phyloP scores from a whole-genome alignment of 495 filamentous ascomycete genomes.

The Geopyxis carbonaria region DNA sequence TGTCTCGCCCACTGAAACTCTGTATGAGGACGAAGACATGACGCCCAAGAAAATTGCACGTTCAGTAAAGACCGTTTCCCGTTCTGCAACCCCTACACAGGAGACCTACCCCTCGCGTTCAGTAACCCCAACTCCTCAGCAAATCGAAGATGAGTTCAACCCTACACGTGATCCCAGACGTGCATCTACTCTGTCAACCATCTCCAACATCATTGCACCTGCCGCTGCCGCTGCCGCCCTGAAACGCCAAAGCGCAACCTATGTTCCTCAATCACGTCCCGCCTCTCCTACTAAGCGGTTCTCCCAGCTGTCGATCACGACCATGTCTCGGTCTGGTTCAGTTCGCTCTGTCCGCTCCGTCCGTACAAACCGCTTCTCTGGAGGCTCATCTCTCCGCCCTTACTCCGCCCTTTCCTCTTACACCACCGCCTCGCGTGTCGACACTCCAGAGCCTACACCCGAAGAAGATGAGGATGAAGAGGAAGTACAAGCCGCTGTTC shows the following conservation, averaged over 20 bases:
- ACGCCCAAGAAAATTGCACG: background rate
- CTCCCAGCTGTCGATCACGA: background rate
- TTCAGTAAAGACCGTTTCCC: background rate
- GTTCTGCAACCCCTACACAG: background rate
- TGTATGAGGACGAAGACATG: background rate
- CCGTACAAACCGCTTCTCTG: constrained; percentile 1
- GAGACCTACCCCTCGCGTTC: background rate
- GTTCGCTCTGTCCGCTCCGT: background rate
- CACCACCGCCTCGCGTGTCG: background rate
- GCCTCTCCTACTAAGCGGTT: constrained; percentile 2
- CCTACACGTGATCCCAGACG: background rate
- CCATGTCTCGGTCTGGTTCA: constrained; percentile 1
- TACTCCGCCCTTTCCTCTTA: background rate
- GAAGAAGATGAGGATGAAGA: no score
- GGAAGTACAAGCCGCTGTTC: no score
- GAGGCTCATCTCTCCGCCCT: background rate
- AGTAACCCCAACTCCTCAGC: background rate
- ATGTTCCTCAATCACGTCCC: no score
- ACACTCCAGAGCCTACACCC: no score
- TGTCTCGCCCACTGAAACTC: background rate
- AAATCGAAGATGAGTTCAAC: background rate
- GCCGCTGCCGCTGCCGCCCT: constrained; percentile 5
- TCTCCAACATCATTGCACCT: constrained; percentile 4
- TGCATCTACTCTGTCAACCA: constrained; percentile 2
- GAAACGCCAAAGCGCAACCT: no score